Base-by-base conservation (phyloP, 768 basidiomycete genomes). In the Chalciporus chontae region DNA sequence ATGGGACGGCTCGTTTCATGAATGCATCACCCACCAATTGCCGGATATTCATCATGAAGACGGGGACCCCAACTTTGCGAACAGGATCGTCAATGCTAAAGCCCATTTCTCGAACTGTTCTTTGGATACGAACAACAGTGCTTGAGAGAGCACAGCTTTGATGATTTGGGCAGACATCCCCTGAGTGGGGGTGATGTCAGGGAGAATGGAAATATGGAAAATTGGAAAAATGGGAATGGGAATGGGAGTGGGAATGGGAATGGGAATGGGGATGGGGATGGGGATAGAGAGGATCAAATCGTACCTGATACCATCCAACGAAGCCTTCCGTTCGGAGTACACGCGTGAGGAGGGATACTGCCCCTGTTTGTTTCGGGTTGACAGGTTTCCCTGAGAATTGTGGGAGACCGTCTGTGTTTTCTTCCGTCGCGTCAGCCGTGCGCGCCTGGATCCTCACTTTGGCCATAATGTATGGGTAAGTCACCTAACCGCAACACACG, bases 101-200 rank as follows among this genome's bases (percentile, higher is more conserved):
- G 91, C 85, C 80, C 87, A 95, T 4, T 80, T 81, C 66, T 99
- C 96, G 60, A 99, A 94, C 62, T 94, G 90, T 62, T 97, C 95
- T 71, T 99, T 99, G 55, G 93, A 90, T 74, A 95, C 87, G 75
- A 99, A 99, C 46, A 98, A 71, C 55, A 99, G 76, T 2, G 94
- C 95, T 68, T 99, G 96, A 8, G 92, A 90, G 13, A 99, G 71
- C 11, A 97, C 94, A 0, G 95, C 96, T 68, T 99, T 99, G 44
- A 83, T 78, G 50, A 98, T 94, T 68, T 99, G 96, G 0, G 96
- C 94, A 56, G 87, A 78, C 89, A 99, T 94, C 10, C 96, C 96
- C 87, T 94, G 46, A 31, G 45, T 32, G 37, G 34, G 36, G 26
- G 40, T 10, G 37, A n/a, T 48, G 50, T 21, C 46, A 13, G 40